Percentiles rank a stretch among this genome's conserved stretches.
Conservation (phyloP, 228 moss, liverwort and hornwort species). For the Sphagnum fallax region DNA sequence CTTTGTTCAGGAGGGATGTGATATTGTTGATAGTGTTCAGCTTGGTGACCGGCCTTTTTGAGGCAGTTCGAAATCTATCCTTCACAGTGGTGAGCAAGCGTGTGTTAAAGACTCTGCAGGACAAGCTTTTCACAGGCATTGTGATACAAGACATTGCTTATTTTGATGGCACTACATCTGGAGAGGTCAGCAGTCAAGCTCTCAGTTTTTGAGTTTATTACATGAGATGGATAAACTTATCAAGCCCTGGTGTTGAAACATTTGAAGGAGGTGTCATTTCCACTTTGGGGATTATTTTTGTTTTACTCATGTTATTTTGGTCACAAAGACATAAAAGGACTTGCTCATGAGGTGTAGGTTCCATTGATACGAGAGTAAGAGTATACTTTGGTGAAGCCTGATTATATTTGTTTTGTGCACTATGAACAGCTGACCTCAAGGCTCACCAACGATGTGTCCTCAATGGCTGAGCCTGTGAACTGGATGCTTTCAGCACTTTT, state of each 20-base stretch:
- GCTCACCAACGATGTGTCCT: constrained; percentile 7
- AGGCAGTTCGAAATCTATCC: constrained; percentile 3
- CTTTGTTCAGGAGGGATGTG: constrained; percentile 4
- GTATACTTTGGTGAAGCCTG: no score
- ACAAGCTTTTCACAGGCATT: constrained; percentile 5
- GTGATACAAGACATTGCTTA: constrained; percentile 6
- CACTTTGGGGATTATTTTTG: no score
- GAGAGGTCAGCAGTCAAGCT: not conserved
- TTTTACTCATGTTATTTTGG: no score
- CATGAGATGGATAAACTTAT: no score
- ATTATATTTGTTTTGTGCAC: no score
- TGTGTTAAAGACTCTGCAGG: constrained; percentile 10
- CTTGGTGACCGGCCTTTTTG: constrained; percentile 4
- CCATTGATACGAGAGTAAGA: no score
- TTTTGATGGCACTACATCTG: constrained; percentile 9
- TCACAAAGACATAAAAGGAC: no score
- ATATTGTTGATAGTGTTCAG: constrained; percentile 1
- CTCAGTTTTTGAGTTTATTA: no score
- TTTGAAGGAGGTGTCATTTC: no score
- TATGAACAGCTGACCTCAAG: constrained; percentile 1
- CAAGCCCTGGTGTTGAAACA: no score
- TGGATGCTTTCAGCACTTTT: constrained; percentile 9
- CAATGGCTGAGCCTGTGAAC: constrained; percentile 7
- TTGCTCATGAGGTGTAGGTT: no score
- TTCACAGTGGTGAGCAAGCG: constrained; percentile 6